These are phyloP conservation scores for Scleroderma bovista DNA, from an alignment of 768 basidiomycete species.

Conservation along the genomic window DNA sequence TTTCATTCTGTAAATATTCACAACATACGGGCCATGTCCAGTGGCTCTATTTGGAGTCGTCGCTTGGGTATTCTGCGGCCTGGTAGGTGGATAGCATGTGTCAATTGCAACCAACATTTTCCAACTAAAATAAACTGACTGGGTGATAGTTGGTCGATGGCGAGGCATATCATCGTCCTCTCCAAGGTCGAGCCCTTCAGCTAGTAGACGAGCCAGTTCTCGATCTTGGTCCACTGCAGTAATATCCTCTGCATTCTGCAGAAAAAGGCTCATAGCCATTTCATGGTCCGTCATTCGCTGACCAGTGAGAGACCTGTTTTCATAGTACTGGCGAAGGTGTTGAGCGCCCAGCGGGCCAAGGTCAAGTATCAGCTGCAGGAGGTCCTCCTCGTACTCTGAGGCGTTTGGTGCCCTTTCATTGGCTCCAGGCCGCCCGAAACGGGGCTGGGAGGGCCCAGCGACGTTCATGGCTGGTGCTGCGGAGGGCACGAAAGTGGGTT, in stretches of 20 bases:
- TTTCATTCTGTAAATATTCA: background rate
- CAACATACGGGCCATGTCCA: background rate
- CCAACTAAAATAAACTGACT: constrained; percentile 6
- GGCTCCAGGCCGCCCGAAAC: background rate
- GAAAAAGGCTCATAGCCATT: constrained; percentile 17
- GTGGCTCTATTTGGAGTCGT: background rate
- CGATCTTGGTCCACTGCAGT: constrained; percentile 15
- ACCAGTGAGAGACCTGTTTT: constrained; percentile 3
- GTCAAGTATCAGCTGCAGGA: constrained; percentile 14
- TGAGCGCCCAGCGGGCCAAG: constrained; percentile 17
- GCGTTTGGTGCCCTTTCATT: constrained; percentile 15
- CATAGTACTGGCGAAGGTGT: constrained; percentile 10
- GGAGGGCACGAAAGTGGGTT: background rate
- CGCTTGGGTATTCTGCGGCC: background rate
- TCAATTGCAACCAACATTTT: background rate
- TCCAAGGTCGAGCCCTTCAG: constrained; percentile 6
- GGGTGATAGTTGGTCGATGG: background rate
- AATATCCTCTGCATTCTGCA: constrained; percentile 19
- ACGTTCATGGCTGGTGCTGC: constrained; percentile 17
- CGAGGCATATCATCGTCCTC: background rate
- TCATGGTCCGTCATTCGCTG: constrained; percentile 17
- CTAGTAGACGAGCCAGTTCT: constrained; percentile 15
- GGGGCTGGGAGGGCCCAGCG: constrained; percentile 21
- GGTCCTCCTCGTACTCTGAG: constrained; percentile 18
- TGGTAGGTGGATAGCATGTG: background rate